Evolutionary conservation across 768 basidiomycete genomes (phyloP).

Genomic region (Tephrocybe sp.): DNA sequence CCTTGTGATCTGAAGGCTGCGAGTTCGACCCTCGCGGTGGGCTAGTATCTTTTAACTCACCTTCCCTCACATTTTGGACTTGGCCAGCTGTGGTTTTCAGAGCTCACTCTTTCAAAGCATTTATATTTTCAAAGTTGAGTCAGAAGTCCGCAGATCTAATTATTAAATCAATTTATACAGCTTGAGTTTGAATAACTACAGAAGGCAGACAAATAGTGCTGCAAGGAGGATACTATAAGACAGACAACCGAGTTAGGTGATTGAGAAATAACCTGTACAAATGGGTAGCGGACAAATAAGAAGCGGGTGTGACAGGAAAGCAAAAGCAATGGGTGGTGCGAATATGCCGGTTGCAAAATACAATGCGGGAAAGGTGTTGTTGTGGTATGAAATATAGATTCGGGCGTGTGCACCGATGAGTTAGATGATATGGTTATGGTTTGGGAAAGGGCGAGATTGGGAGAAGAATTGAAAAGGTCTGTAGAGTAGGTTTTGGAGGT

Average conservation of each 20-base stretch:
- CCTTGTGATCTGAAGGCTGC: constrained; percentile 68
- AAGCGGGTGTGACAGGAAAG: constrained; percentile 44
- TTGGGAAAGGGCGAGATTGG: constrained; percentile 32
- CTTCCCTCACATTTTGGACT: no score
- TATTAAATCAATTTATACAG: constrained; percentile 54
- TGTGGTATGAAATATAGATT: constrained; percentile 33
- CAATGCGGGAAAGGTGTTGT: constrained; percentile 57
- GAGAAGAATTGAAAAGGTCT: constrained; percentile 41
- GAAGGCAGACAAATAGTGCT: constrained; percentile 67
- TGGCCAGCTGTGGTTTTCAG: no score
- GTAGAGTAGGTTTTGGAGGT: constrained; percentile 42
- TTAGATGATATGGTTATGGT: constrained; percentile 25
- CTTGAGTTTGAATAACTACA: constrained; percentile 65
- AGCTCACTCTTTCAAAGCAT: no score
- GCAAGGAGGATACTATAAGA: constrained; percentile 63
- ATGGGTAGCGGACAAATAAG: constrained; percentile 45
- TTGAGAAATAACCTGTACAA: constrained; percentile 61
- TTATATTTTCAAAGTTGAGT: background rate
- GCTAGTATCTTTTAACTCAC: constrained; percentile 42
- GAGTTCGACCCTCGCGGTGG: constrained; percentile 85
- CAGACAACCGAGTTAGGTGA: constrained; percentile 61
- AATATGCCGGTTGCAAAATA: constrained; percentile 70
- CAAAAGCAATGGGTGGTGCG: constrained; percentile 52
- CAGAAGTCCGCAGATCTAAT: constrained; percentile 30
- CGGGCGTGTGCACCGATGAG: constrained; percentile 32